Evolutionary conservation across 257 asterid species (phyloP).

Genomic region (Solanum acaule): DNA sequence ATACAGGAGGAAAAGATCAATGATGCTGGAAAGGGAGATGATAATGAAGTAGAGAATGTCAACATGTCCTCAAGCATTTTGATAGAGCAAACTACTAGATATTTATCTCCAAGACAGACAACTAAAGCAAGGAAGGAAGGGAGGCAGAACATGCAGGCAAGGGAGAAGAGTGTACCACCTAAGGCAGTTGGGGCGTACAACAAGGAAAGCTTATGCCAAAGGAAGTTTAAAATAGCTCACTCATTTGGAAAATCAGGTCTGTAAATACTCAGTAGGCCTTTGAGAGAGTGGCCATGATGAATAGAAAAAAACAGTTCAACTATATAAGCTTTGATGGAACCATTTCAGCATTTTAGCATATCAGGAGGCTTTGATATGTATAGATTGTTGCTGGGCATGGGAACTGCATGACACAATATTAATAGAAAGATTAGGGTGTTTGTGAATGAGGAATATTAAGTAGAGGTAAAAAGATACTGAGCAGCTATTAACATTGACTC

Average conservation of each 20-base stretch:
- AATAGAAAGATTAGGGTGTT: neutral
- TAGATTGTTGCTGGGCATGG: neutral
- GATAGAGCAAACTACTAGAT: neutral
- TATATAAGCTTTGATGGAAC: neutral
- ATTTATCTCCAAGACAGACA: neutral
- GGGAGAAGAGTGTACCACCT: neutral
- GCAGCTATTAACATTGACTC: neutral
- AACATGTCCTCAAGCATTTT: neutral
- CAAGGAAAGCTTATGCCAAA: neutral
- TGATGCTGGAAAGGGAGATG: neutral
- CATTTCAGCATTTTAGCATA: neutral
- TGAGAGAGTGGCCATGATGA: neutral
- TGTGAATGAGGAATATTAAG: neutral
- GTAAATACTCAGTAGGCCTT: neutral
- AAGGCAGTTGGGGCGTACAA: neutral
- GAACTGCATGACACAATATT: neutral
- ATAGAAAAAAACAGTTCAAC: neutral
- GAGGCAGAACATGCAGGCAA: neutral
- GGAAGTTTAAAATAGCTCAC: neutral
- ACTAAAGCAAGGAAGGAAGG: neutral
- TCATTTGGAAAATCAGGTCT: neutral
- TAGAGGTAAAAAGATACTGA: neutral
- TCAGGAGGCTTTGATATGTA: neutral
- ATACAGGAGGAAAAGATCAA: neutral
- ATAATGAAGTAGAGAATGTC: neutral